These are phyloP conservation scores for Jaltomata sinuosa DNA, from an alignment of 257 asterid genomes.

Conservation along the genomic window DNA sequence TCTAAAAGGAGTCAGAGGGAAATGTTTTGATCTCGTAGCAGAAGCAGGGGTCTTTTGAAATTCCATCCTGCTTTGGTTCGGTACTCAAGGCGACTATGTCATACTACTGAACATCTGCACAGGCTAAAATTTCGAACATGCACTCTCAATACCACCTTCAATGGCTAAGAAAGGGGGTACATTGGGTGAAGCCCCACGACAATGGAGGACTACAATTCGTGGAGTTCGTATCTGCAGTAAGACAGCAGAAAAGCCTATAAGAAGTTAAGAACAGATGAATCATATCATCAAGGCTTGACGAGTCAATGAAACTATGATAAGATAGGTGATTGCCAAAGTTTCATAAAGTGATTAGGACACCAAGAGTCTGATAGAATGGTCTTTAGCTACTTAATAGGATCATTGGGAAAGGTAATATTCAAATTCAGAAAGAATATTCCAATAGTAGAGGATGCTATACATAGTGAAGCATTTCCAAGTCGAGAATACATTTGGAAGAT, in stretches of 20 bases:
- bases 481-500: not conserved
- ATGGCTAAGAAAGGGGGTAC: not conserved
- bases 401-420: not conserved
- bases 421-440: not conserved
- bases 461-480: not conserved
- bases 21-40: slow-evolving; percentile 33
- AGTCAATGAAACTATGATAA: not conserved
- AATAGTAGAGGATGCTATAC: not conserved
- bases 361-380: not conserved
- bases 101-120: not conserved
- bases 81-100: not conserved
- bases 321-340: not conserved
- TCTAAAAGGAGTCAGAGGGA: slow-evolving; percentile 44
- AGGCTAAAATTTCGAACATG: not conserved
- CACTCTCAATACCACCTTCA: not conserved
- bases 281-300: not conserved
- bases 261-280: not conserved
- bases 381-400: not conserved
- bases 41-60: not conserved
- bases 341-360: not conserved
- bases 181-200: not conserved
- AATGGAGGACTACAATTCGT: not conserved
- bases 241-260: not conserved
- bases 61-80: not conserved
- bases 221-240: not conserved